phyloP scores from a whole-genome alignment of 2,329 filamentous ascomycete genomes.

The Cercospora brassicicola region DNA sequence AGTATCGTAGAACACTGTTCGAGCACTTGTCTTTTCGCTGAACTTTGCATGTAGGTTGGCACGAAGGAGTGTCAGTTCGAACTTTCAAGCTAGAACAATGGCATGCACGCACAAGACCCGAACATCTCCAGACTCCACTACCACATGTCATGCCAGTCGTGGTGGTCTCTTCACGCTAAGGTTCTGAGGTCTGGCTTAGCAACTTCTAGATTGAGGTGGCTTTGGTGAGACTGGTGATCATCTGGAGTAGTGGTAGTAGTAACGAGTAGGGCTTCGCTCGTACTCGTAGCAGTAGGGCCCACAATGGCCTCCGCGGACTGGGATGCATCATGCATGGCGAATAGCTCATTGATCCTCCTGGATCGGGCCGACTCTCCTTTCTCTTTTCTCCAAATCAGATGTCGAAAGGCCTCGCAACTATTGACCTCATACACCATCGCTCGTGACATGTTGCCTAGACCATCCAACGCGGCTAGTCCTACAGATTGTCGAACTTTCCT shows the following conservation, averaged over 20 bases:
- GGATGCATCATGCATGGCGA: not conserved
- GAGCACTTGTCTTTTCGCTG: not conserved
- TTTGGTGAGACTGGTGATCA: not conserved
- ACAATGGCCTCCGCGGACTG: not conserved
- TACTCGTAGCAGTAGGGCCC: not conserved
- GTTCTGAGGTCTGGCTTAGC: not conserved
- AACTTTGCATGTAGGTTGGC: not conserved
- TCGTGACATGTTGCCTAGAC: not conserved
- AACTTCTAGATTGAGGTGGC: not conserved
- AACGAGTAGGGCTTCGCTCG: not conserved
- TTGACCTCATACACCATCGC: not conserved
- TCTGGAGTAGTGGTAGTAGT: not conserved
- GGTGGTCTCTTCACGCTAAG: not conserved
- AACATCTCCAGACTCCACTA: not conserved
- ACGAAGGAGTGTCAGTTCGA: not conserved
- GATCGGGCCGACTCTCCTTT: not conserved
- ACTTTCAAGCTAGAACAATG: not conserved
- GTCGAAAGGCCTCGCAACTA: not conserved
- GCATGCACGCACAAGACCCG: not conserved
- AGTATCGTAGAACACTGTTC: not conserved
- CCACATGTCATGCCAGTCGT: not conserved
- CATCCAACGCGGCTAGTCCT: not conserved
- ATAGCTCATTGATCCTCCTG: not conserved
- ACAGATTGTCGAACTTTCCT: not conserved
- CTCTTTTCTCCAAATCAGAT: not conserved